These are phyloP conservation scores for Pleurostoma richardsiae DNA, from an alignment of 2,329 filamentous ascomycete species.

Conservation along the genomic window DNA sequence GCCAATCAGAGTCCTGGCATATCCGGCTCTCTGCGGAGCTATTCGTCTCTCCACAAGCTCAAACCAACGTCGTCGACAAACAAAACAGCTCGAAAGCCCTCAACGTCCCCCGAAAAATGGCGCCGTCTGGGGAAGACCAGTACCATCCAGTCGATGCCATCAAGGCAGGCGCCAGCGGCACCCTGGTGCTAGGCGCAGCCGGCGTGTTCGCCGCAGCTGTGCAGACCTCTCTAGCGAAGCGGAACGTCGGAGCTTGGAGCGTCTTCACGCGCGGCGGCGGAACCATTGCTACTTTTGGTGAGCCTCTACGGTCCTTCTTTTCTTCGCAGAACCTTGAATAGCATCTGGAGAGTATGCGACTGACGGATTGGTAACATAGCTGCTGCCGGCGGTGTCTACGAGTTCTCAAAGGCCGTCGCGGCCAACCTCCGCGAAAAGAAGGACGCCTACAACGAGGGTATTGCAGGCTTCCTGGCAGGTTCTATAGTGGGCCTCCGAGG, in stretches of 20 bases:
- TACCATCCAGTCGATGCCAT: constrained; percentile 51
- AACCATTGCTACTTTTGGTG: constrained; percentile 66
- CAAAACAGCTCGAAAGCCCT: constrained; percentile 3
- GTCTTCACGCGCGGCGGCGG: constrained; percentile 75
- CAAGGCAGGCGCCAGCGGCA: constrained; percentile 46
- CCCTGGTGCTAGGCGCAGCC: constrained; percentile 48
- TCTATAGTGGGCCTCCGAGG: constrained; percentile 66
- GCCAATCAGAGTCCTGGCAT: neutral
- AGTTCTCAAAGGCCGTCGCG: constrained; percentile 69
- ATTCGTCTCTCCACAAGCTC: too few species aligned
- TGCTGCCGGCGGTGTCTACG: constrained; percentile 68
- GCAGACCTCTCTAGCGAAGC: constrained; percentile 80
- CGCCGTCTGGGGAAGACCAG: constrained; percentile 21
- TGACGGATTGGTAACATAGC: constrained; percentile 36
- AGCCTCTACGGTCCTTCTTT: constrained; percentile 11
- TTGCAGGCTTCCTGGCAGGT: constrained; percentile 75
- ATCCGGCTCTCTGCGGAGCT: constrained; percentile 1
- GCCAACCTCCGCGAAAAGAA: constrained; percentile 85
- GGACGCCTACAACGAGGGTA: constrained; percentile 67
- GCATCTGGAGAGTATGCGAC: constrained; percentile 3
- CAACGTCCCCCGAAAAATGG: constrained; percentile 13
- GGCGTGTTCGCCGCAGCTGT: constrained; percentile 54
- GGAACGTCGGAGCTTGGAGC: constrained; percentile 75
- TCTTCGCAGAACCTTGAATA: neutral
- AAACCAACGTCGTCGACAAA: neutral